These are phyloP conservation scores for Populus tremula DNA, from an alignment of 345 rosid species.

Conservation along the genomic window DNA sequence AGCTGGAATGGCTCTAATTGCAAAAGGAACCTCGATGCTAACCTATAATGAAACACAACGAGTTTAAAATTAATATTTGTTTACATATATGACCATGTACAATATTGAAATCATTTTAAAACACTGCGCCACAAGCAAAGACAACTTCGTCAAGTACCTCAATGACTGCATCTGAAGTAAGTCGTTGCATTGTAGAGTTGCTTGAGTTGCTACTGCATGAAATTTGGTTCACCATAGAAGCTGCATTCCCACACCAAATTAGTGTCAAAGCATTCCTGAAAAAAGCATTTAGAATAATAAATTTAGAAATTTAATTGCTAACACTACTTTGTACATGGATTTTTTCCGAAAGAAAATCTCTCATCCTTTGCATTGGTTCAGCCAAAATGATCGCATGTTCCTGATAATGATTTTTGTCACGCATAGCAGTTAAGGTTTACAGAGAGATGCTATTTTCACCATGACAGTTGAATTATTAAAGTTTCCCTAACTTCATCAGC, in stretches of 20 bases:
- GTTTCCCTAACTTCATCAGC: conserved; percentile 1
- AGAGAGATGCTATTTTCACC: neutral
- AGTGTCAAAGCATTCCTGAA: conserved; percentile 38
- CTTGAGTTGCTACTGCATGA: conserved; percentile 48
- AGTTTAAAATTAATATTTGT: neutral
- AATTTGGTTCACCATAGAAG: conserved; percentile 84
- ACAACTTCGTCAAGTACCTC: conserved; percentile 47
- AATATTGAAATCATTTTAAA: conserved; percentile 9
- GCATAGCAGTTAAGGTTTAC: neutral
- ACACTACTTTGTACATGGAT: neutral
- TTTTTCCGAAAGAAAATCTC: neutral
- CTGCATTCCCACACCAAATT: conserved; percentile 60
- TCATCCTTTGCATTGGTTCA: conserved; percentile 1
- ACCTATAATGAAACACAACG: conserved; percentile 40
- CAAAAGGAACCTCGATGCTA: conserved; percentile 73
- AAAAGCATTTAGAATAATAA: conserved; percentile 14
- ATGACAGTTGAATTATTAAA: neutral
- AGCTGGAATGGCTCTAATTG: conserved; percentile 67
- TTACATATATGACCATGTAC: neutral
- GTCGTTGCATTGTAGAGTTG: conserved; percentile 46
- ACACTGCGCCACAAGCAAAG: neutral
- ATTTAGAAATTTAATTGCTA: conserved; percentile 16
- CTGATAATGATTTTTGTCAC: neutral
- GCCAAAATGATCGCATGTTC: neutral
- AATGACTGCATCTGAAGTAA: conserved; percentile 84